These are phyloP conservation scores for Auricularia heimuer DNA, from an alignment of 768 basidiomycete species.

Conservation along the genomic window DNA sequence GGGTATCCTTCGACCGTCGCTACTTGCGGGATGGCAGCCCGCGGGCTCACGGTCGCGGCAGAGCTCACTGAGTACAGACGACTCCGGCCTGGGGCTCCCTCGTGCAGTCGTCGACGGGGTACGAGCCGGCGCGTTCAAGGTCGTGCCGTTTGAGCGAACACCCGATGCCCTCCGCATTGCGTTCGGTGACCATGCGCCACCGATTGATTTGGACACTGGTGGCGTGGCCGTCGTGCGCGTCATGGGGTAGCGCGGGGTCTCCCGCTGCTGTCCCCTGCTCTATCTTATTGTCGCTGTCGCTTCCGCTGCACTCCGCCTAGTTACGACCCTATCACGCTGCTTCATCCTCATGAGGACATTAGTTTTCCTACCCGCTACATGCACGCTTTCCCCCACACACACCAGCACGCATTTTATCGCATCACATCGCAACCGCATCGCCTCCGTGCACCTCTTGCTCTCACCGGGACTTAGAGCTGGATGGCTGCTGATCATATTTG, in stretches of 20 bases:
- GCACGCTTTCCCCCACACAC: neutral
- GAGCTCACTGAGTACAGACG: neutral
- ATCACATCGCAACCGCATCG: neutral
- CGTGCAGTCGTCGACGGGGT: neutral
- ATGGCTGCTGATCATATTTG: neutral
- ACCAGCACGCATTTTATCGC: neutral
- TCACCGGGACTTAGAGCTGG: neutral
- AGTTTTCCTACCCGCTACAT: too few species aligned
- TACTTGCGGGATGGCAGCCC: constrained; percentile 4
- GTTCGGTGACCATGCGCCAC: neutral
- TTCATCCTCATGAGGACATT: too few species aligned
- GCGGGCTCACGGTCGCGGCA: neutral
- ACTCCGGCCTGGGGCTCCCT: neutral
- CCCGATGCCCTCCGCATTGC: neutral
- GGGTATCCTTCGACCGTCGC: constrained; percentile 21
- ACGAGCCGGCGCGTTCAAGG: neutral
- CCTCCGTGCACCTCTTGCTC: neutral
- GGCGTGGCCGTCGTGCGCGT: neutral
- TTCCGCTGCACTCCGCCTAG: neutral
- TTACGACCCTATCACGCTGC: too few species aligned
- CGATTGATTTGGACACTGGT: neutral
- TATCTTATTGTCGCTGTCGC: neutral
- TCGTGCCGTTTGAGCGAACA: neutral
- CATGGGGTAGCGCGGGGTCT: neutral
- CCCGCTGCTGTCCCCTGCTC: neutral